Evolutionary conservation across 1,284 basidiomycete genomes (phyloP).

Genomic region (Thelephora terrestris): DNA sequence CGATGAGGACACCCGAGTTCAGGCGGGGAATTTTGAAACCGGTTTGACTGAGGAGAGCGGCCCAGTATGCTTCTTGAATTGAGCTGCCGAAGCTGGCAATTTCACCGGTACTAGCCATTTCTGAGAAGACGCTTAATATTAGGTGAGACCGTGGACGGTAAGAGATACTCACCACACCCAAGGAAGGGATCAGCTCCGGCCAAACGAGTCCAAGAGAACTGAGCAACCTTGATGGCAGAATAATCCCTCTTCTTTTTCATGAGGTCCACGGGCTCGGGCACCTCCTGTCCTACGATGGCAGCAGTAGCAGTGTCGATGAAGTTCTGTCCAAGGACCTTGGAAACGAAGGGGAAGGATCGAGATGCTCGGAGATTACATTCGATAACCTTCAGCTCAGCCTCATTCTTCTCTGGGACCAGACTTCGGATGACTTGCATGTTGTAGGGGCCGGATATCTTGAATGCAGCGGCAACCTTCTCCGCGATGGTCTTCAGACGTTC

Average conservation of each 20-base stretch:
- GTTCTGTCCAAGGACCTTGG: constrained; percentile 94
- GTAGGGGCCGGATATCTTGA: constrained; percentile 96
- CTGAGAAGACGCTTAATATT: constrained; percentile 27
- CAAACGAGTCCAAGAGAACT: constrained; percentile 97
- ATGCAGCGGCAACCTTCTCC: constrained; percentile 89
- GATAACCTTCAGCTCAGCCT: constrained; percentile 88
- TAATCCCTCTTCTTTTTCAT: constrained; percentile 92
- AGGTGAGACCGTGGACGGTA: background rate
- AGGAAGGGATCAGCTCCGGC: constrained; percentile 95
- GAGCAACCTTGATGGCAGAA: constrained; percentile 94
- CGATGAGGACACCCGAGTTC: constrained; percentile 80
- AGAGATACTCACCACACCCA: constrained; percentile 68
- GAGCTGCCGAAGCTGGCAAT: constrained; percentile 96
- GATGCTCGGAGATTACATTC: constrained; percentile 98
- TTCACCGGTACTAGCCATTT: constrained; percentile 99
- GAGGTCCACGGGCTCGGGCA: constrained; percentile 88
- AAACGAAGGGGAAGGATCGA: constrained; percentile 98
- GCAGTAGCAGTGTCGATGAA: constrained; percentile 93
- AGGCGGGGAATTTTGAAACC: constrained; percentile 82
- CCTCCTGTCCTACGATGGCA: constrained; percentile 84
- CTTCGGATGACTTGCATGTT: constrained; percentile 98
- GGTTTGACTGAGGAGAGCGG: constrained; percentile 79
- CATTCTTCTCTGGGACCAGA: constrained; percentile 34
- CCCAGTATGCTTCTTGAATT: constrained; percentile 96
- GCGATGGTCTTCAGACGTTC: constrained; percentile 87